Conservation (phyloP, 192 early-diverging fungal genomes). For the Irineochytrium annulatum region DNA sequence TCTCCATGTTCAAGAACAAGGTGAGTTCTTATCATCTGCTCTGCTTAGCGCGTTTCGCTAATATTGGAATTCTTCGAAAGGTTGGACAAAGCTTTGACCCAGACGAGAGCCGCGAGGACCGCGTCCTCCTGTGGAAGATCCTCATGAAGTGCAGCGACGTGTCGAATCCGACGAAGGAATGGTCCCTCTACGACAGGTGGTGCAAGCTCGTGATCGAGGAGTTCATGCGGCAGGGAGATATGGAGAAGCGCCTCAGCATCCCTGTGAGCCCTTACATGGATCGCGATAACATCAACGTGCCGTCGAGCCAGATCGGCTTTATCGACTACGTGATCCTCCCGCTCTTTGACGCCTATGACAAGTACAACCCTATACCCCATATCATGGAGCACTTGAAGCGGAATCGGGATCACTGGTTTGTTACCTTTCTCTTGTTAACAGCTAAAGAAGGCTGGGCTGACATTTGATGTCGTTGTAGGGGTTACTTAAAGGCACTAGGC, state of each 20-base stretch:
- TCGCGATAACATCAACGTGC: slow-evolving; percentile 44
- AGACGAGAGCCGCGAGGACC: slow-evolving; percentile 42
- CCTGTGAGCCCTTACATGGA: slow-evolving; percentile 46
- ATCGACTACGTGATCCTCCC: slow-evolving; percentile 45
- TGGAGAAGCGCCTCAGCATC: slow-evolving; percentile 40
- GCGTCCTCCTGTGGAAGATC: slow-evolving; percentile 43
- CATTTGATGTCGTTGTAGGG: background rate
- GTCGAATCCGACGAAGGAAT: slow-evolving; percentile 48
- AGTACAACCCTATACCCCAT: background rate
- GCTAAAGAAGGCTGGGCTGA: background rate
- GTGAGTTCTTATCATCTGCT: background rate
- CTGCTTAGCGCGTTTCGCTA: background rate
- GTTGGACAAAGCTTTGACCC: slow-evolving; percentile 36
- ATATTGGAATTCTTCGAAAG: background rate
- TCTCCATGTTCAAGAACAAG: slow-evolving; percentile 52
- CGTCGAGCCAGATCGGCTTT: slow-evolving; percentile 48
- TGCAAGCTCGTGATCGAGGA: slow-evolving; percentile 38
- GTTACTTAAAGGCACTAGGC: background rate
- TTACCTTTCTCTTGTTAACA: background rate
- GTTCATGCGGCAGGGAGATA: slow-evolving; percentile 48
- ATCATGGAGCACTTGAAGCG: background rate
- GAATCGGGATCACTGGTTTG: background rate
- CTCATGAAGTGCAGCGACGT: slow-evolving; percentile 56
- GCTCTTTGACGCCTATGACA: background rate
- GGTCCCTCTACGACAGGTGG: slow-evolving; percentile 40